phyloP scores from a whole-genome alignment of 2,329 filamentous ascomycete genomes.

The Colletotrichum nymphaeae region DNA sequence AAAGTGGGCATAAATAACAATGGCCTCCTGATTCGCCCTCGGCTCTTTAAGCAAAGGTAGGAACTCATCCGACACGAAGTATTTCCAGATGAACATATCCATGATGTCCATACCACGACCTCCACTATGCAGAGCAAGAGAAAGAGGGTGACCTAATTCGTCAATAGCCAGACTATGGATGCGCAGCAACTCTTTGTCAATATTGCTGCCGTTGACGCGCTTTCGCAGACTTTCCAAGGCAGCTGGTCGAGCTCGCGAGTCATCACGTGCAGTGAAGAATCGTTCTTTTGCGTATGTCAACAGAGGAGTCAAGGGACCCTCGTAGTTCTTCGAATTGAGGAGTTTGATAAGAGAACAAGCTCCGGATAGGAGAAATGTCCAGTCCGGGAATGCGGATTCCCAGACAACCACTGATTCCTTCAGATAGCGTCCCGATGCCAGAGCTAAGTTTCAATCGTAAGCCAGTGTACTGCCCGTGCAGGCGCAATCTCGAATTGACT shows the following conservation, averaged over 20 bases:
- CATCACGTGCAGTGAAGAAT: slow-evolving; percentile 34
- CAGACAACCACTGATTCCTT: slow-evolving; percentile 44
- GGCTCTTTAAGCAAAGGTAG: slow-evolving; percentile 45
- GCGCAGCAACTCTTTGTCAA: slow-evolving; percentile 33
- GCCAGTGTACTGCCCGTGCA: not conserved
- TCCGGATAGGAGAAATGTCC: slow-evolving; percentile 45
- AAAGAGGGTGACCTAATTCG: slow-evolving; percentile 32
- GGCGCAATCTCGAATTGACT: not conserved
- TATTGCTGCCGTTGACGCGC: slow-evolving; percentile 30
- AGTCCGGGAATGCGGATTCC: slow-evolving; percentile 43
- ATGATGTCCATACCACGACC: slow-evolving; percentile 43
- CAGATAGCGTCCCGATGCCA: slow-evolving; percentile 43
- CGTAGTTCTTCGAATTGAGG: slow-evolving; percentile 35
- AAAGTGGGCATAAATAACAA: slow-evolving; percentile 50
- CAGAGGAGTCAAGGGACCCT: slow-evolving; percentile 32
- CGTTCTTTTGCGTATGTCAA: slow-evolving; percentile 39
- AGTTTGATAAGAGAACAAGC: slow-evolving; percentile 41
- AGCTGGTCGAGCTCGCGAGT: slow-evolving; percentile 1
- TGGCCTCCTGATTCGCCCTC: slow-evolving; percentile 41
- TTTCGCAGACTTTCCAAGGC: slow-evolving; percentile 36
- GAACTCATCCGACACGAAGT: slow-evolving; percentile 47
- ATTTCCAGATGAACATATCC: slow-evolving; percentile 55
- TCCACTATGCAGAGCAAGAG: slow-evolving; percentile 10
- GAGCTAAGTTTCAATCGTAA: slow-evolving; percentile 6
- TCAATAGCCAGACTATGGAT: slow-evolving; percentile 36